Evolutionary conservation across 805 yeast genomes (phyloP).

Genomic region (Yamadazyma nakazawae): DNA sequence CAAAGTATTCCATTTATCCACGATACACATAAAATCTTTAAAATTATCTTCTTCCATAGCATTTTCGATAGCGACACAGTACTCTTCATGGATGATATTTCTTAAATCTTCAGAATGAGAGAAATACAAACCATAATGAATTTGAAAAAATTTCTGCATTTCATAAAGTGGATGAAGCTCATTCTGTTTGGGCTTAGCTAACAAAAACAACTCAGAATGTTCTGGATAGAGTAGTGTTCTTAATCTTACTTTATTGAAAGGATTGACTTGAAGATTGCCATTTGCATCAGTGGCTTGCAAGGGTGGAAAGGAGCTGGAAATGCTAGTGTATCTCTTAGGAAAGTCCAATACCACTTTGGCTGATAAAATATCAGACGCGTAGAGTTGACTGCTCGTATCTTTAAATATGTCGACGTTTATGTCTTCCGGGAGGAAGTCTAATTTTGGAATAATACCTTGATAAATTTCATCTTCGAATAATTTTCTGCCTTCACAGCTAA

Average conservation of each 20-base stretch:
- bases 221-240: conserved; percentile 41
- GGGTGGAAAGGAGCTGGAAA: conserved; percentile 38
- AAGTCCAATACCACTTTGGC: conserved; percentile 27
- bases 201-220: conserved; percentile 47
- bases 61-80: conserved; percentile 28
- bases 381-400: conserved; percentile 17
- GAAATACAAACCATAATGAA: conserved; percentile 39
- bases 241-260: conserved; percentile 27
- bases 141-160: conserved; percentile 46
- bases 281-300: conserved; percentile 15
- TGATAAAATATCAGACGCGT: conserved; percentile 29
- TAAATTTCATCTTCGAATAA: conserved; percentile 33
- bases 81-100: conserved; percentile 30
- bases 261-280: conserved; percentile 20
- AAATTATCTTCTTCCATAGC: conserved; percentile 33
- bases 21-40: conserved; percentile 29
- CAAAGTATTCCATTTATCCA: conserved; percentile 41
- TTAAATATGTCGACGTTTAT: conserved; percentile 8
- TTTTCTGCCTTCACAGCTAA: conserved; percentile 23
- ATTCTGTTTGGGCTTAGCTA: conserved; percentile 51
- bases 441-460: conserved; percentile 18
- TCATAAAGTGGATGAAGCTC: conserved; percentile 64
- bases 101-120: conserved; percentile 33
- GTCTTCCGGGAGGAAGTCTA: conserved; percentile 16
- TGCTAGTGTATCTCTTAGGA: conserved; percentile 27